Percentiles rank a stretch among this genome's conserved stretches.
These are phyloP conservation scores for Boletus semigastroideus DNA, from an alignment of 1,284 basidiomycete species.

Conservation along the genomic window DNA sequence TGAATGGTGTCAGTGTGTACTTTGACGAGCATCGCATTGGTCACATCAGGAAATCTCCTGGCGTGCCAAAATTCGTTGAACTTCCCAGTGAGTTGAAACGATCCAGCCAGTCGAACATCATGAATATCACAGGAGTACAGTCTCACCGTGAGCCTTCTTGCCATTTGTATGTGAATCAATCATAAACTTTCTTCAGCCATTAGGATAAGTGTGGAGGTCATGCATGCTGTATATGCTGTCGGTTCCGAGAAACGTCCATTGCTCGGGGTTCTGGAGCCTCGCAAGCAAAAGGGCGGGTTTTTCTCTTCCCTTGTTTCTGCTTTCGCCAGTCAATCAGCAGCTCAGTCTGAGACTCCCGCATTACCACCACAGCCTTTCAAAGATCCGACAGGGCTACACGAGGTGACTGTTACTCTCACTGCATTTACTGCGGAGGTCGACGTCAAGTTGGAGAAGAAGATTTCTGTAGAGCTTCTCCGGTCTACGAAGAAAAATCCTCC, in stretches of 20 bases:
- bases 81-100: constrained; percentile 40
- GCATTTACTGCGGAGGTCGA: constrained; percentile 83
- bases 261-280: constrained; percentile 37
- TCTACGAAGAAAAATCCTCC: constrained; percentile 97
- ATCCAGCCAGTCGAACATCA: constrained; percentile 21
- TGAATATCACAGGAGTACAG: constrained; percentile 24
- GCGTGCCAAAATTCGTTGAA: constrained; percentile 53
- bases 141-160: constrained; percentile 18
- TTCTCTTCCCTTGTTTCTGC: constrained; percentile 79
- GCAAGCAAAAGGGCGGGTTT: constrained; percentile 52
- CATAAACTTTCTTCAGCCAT: constrained; percentile 47
- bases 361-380: constrained; percentile 40
- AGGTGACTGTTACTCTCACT: constrained; percentile 73
- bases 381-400: constrained; percentile 57
- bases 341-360: constrained; percentile 34
- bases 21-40: constrained; percentile 81
- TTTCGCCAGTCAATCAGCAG: constrained; percentile 46
- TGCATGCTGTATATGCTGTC: constrained; percentile 77
- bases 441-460: constrained; percentile 72
- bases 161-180: not conserved
- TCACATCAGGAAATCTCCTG: constrained; percentile 69
- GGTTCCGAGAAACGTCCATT: constrained; percentile 61
- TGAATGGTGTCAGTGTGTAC: constrained; percentile 76
- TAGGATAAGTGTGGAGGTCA: constrained; percentile 79
- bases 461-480: constrained; percentile 79